Evolutionary conservation across 768 basidiomycete species (phyloP), one percentile per base, ranked within the genome.

Genomic region (Strobilomyces dryophilus): DNA sequence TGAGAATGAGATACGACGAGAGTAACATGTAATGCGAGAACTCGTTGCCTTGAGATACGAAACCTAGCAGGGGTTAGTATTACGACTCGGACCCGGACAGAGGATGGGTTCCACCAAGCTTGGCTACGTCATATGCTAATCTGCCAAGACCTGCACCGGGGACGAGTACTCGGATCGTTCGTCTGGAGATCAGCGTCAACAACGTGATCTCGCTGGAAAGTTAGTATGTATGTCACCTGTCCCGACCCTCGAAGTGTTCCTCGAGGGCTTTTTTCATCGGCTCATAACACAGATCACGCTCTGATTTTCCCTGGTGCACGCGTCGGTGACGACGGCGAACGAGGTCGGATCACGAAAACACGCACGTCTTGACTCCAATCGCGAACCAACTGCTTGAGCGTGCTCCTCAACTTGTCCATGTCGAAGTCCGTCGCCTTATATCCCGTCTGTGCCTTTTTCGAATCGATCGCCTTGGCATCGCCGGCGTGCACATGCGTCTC

Each of bases 1-100:
- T 98, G 45, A 98, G 74, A 18, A 97, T 83, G 66, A 88, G 89
- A 64, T 85, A 87, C 5, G 95, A 97, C 2, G 89, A 77, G 5
- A 98, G 81, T 12, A 98, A 79, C 93, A 95, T 95, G 69, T 92
- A 92, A 59, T 95, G 89, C 31, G 91, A 93, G 66, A 97, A 97
- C 69, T 98, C 95, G 65, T 97, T 97, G 20, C 89, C 94, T 69
- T 95, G 94, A 58, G 20, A 20, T 21, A n/a, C 37, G 37, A 20
- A 20, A 21, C 39, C 39, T 40, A 92, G 48, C 9, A 44, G 36
- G 11, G 14, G 40, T 57, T n/a, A 55, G 40, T 8, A n/a, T 20
- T 14, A 6, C n/a, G 20, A 27, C 4, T 43, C 20, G 14, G 47
- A 14, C 6, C 4, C 3, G 34, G 20, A 50, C 12, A 44, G 45